Evolutionary conservation across 345 rosid genomes (phyloP).

Genomic region (Gossypium arboreum): DNA sequence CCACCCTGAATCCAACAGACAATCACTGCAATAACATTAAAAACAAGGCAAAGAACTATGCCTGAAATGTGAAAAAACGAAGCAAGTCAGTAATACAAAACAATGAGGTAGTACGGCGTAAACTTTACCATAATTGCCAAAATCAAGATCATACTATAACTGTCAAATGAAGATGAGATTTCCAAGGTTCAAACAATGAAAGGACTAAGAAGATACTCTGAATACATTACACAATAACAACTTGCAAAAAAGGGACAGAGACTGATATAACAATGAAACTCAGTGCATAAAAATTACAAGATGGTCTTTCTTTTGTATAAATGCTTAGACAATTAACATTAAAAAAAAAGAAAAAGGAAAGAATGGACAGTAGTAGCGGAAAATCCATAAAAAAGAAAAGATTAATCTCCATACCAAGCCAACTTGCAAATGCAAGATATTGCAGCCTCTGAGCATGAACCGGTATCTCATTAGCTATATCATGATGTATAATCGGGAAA

Average conservation of each 20-base stretch:
- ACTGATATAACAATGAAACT: not conserved
- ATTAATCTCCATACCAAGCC: constrained; percentile 63
- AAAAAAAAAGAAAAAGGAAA: not conserved
- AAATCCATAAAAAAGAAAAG: not conserved
- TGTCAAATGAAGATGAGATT: not conserved
- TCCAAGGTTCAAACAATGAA: not conserved
- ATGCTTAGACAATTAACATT: not conserved
- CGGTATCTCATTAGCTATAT: constrained; percentile 92
- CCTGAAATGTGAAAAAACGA: constrained; percentile 44
- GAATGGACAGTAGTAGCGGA: not conserved
- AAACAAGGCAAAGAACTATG: constrained; percentile 77
- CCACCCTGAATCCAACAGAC: constrained; percentile 94
- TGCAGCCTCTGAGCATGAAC: constrained; percentile 91
- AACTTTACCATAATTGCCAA: not conserved
- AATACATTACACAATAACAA: not conserved
- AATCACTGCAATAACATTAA: constrained; percentile 73
- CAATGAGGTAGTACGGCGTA: not conserved
- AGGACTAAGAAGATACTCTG: not conserved
- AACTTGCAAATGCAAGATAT: constrained; percentile 96
- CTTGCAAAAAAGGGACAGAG: not conserved
- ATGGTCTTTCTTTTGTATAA: not conserved
- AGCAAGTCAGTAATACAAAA: not conserved
- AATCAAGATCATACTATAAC: not conserved
- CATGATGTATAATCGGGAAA: constrained; percentile 96
- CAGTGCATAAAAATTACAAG: not conserved